A percentile compares a stretch with the other conserved stretches of the same genome.
phyloP scores from a whole-genome alignment of 352 stramenopile genomes.

The Ochromonadaceae sp. region DNA sequence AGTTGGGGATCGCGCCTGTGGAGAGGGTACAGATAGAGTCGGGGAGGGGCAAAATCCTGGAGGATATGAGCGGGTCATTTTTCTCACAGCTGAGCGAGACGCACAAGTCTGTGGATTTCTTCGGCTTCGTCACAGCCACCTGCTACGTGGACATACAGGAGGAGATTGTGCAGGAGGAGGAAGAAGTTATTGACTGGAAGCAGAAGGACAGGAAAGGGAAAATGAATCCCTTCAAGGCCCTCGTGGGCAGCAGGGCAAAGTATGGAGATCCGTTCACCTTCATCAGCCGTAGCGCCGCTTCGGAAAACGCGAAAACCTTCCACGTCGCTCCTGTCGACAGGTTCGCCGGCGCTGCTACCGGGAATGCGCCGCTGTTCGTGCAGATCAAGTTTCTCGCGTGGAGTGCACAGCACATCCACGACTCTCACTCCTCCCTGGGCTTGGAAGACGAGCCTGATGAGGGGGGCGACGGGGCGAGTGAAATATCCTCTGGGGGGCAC shows the following conservation, averaged over 20 bases:
- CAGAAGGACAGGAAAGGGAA: neutral
- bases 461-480: no score
- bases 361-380: neutral
- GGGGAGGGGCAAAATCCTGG: conserved; percentile 12
- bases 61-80: neutral
- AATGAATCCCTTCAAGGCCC: neutral
- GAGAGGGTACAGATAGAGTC: neutral
- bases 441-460: no score
- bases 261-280: neutral
- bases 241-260: neutral
- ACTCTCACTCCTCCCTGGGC: no score
- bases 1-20: neutral
- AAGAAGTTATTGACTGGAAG: conserved; percentile 1
- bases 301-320: neutral
- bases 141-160: conserved; percentile 11
- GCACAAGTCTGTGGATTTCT: conserved; percentile 4
- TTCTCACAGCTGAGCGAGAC: neutral
- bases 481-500: no score
- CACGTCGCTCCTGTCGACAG: neutral
- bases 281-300: neutral
- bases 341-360: neutral
- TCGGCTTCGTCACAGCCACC: neutral
- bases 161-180: neutral
- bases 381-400: no score
- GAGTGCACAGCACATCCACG: no score